Percentiles rank a stretch among this genome's conserved stretches.
Evolutionary conservation across 2,329 filamentous ascomycete genomes (phyloP).

Genomic region (Ophiocordyceps polyrhachis-furcata): DNA sequence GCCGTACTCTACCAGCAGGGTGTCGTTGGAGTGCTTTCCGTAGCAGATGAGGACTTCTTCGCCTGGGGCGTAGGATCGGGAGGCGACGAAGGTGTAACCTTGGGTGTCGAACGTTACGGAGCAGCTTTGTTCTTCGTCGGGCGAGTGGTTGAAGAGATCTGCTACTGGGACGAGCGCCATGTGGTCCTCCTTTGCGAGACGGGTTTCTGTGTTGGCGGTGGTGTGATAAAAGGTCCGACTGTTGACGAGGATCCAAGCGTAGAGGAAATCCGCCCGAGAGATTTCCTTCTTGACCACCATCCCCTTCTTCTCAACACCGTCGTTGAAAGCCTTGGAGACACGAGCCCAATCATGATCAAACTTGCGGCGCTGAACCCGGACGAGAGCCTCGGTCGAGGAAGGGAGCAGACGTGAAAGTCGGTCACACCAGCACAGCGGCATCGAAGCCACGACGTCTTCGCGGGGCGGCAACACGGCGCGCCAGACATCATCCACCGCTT

Average conservation of each 20-base stretch:
- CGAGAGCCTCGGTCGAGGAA: conserved; percentile 18
- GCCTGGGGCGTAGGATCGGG: conserved; percentile 28
- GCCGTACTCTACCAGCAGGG: conserved; percentile 49
- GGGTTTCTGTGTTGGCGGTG: conserved; percentile 22
- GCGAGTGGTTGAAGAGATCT: conserved; percentile 49
- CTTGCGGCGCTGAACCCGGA: conserved; percentile 31
- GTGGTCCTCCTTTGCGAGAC: conserved; percentile 31
- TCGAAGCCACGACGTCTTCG: conserved; percentile 31
- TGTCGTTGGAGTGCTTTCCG: conserved; percentile 50
- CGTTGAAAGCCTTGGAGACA: conserved; percentile 11
- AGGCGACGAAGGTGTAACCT: conserved; percentile 36
- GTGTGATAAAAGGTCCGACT: conserved; percentile 44
- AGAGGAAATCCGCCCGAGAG: conserved; percentile 24
- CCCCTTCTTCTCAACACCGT: no score
- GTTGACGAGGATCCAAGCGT: conserved; percentile 41
- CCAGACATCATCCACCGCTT: conserved; percentile 35
- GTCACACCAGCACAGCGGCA: conserved; percentile 28
- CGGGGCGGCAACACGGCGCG: conserved; percentile 45
- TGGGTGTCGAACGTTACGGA: conserved; percentile 28
- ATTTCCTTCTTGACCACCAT: neutral
- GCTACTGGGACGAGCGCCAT: conserved; percentile 54
- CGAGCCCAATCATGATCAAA: conserved; percentile 22
- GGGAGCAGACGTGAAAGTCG: conserved; percentile 27
- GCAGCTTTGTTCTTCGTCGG: conserved; percentile 20
- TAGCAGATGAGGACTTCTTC: conserved; percentile 53